A percentile compares a stretch with the other conserved stretches of the same genome.
Conservation (phyloP, 108 stramenopile genomes). For the Phaeodactylum tricornutum region DNA sequence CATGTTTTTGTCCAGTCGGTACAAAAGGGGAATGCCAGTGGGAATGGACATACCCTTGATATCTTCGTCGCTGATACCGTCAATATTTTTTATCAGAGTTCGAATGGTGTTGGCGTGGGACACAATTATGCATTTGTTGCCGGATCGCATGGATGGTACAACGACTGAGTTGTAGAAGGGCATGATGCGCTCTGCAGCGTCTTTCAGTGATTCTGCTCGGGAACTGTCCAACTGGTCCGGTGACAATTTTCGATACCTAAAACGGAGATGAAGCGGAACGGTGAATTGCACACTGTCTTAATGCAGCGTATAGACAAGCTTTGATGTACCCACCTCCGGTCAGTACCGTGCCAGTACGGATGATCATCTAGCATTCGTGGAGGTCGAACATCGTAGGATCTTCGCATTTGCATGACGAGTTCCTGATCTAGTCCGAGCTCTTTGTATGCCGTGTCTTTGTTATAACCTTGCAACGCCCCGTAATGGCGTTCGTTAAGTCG, state of each 20-base stretch:
- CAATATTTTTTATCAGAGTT: slow-evolving; percentile 75
- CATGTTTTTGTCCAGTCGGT: slow-evolving; percentile 74
- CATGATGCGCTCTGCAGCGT: slow-evolving; percentile 66
- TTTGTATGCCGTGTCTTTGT: slow-evolving; percentile 67
- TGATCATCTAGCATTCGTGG: slow-evolving; percentile 77
- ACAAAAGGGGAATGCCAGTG: slow-evolving; percentile 73
- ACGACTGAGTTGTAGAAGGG: slow-evolving; percentile 75
- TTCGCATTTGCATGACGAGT: slow-evolving; percentile 76
- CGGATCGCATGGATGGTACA: slow-evolving; percentile 49
- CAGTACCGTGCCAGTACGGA: slow-evolving; percentile 79
- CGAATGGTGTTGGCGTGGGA: slow-evolving; percentile 83
- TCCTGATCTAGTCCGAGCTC: slow-evolving; percentile 69
- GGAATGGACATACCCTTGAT: slow-evolving; percentile 82
- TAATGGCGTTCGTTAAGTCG: slow-evolving; percentile 84
- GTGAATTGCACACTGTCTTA: too few species aligned
- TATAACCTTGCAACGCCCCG: slow-evolving; percentile 76
- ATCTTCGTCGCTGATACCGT: slow-evolving; percentile 74
- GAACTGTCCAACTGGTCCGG: slow-evolving; percentile 45
- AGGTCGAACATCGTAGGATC: slow-evolving; percentile 57
- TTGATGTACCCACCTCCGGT: slow-evolving; percentile 58
- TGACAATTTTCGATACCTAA: slow-evolving; percentile 45
- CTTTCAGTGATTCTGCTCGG: slow-evolving; percentile 64
- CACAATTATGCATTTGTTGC: slow-evolving; percentile 70
- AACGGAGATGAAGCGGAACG: too few species aligned
- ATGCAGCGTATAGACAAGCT: too few species aligned